Conservation (phyloP, 306 rosid species). For the Castanea crenata region DNA sequence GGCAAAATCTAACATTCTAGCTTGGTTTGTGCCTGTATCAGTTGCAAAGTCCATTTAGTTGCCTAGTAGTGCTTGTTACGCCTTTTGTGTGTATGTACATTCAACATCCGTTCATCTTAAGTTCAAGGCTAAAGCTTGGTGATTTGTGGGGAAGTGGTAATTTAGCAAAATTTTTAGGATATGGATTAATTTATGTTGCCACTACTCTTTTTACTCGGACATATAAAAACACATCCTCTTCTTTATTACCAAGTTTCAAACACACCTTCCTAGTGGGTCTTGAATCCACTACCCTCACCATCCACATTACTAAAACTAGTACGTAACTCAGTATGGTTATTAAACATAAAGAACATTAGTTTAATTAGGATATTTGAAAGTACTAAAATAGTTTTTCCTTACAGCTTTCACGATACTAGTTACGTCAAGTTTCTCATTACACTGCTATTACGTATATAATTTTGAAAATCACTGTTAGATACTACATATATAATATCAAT, state of each 20-base stretch:
- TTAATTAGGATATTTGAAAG: fast-evolving
- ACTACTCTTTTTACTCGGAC: conserved; percentile 2
- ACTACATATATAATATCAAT: too few species aligned
- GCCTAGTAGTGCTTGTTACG: conserved; percentile 66
- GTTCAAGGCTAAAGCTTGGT: conserved; percentile 5
- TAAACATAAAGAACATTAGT: too few species aligned
- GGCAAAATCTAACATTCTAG: conserved; percentile 55
- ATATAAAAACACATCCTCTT: background rate
- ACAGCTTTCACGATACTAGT: too few species aligned
- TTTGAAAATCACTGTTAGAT: too few species aligned
- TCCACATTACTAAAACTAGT: too few species aligned
- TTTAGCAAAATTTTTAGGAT: background rate
- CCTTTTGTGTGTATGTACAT: conserved; percentile 13
- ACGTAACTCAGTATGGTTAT: fast-evolving
- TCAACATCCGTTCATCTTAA: background rate
- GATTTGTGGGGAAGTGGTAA: conserved; percentile 5
- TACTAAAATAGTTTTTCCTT: too few species aligned
- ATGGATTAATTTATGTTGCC: background rate
- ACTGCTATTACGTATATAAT: too few species aligned
- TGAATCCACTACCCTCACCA: too few species aligned
- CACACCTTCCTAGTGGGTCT: too few species aligned
- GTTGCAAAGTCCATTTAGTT: conserved; percentile 74
- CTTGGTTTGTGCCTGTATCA: conserved; percentile 95
- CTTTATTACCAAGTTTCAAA: too few species aligned
- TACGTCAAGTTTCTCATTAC: too few species aligned